Evolutionary conservation across 345 rosid species (phyloP).

Genomic region (Mallotus nudiflorus): DNA sequence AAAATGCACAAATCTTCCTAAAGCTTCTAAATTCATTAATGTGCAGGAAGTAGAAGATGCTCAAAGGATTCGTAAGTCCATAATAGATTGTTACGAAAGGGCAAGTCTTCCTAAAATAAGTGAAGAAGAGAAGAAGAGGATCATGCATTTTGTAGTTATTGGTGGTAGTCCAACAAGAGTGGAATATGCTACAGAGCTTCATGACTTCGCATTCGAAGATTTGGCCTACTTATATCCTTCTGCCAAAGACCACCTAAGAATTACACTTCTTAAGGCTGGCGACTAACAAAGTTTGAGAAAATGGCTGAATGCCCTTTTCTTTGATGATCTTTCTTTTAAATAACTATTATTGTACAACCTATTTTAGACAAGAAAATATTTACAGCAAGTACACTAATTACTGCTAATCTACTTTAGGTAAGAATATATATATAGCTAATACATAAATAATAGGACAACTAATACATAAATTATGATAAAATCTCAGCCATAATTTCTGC

Average conservation of each 20-base stretch:
- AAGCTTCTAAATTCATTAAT: not conserved
- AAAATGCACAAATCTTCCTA: not conserved
- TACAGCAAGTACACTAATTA: too few species aligned
- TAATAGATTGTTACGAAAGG: conserved; percentile 72
- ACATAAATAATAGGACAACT: too few species aligned
- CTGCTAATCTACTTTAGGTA: too few species aligned
- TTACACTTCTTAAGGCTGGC: conserved; percentile 82
- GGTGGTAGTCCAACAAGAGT: conserved; percentile 93
- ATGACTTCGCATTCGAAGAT: conserved; percentile 64
- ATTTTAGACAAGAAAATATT: too few species aligned
- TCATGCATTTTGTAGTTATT: conserved; percentile 81
- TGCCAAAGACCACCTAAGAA: conserved; percentile 44
- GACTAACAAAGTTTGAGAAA: too few species aligned
- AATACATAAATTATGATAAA: too few species aligned
- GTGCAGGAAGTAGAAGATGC: conserved; percentile 79
- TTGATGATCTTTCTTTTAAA: too few species aligned
- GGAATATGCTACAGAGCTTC: conserved; percentile 89
- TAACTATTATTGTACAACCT: too few species aligned
- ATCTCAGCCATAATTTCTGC: too few species aligned
- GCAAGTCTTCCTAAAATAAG: conserved; percentile 64
- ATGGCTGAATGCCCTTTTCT: too few species aligned
- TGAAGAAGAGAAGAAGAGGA: conserved; percentile 70
- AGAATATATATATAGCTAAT: too few species aligned
- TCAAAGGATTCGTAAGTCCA: conserved; percentile 52
- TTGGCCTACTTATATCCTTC: conserved; percentile 60